These are phyloP conservation scores for Cordyceps farinosa DNA, from an alignment of 2,329 filamentous ascomycete species.

Conservation along the genomic window DNA sequence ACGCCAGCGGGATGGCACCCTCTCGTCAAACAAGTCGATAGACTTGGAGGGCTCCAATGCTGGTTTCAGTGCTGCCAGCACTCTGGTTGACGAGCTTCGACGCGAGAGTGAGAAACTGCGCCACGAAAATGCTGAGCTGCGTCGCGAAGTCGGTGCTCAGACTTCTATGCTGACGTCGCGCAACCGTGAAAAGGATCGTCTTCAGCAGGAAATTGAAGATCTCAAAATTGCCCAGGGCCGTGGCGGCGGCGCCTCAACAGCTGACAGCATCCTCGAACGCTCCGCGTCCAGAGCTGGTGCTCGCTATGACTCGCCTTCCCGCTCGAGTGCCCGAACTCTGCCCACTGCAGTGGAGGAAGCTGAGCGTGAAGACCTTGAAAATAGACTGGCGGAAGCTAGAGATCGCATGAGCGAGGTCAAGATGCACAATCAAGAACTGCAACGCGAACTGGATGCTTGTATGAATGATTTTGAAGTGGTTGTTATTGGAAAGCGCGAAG, in stretches of 20 bases:
- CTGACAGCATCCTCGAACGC: slow-evolving; percentile 91
- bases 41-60: slow-evolving; percentile 50
- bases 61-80: slow-evolving; percentile 57
- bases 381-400: slow-evolving; percentile 74
- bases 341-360: slow-evolving; percentile 66
- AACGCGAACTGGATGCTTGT: slow-evolving; percentile 75
- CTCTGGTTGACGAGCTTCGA: slow-evolving; percentile 71
- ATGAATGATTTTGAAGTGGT: slow-evolving; percentile 75
- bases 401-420: slow-evolving; percentile 85
- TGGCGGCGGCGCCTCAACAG: slow-evolving; percentile 61
- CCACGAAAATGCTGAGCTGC: slow-evolving; percentile 87
- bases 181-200: slow-evolving; percentile 88
- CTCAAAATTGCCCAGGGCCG: slow-evolving; percentile 84
- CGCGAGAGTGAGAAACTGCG: slow-evolving; percentile 70
- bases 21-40: slow-evolving; percentile 43
- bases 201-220: slow-evolving; percentile 97
- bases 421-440: slow-evolving; percentile 84
- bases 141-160: slow-evolving; percentile 89
- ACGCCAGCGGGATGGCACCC: slow-evolving; percentile 45
- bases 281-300: slow-evolving; percentile 76
- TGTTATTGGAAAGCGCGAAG: slow-evolving; percentile 58
- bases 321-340: slow-evolving; percentile 65
- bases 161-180: slow-evolving; percentile 96
- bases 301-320: slow-evolving; percentile 65
- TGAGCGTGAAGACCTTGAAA: slow-evolving; percentile 83